Base-by-base conservation (phyloP, 2,329 filamentous ascomycete species). In the Colletotrichum nymphaeae region DNA sequence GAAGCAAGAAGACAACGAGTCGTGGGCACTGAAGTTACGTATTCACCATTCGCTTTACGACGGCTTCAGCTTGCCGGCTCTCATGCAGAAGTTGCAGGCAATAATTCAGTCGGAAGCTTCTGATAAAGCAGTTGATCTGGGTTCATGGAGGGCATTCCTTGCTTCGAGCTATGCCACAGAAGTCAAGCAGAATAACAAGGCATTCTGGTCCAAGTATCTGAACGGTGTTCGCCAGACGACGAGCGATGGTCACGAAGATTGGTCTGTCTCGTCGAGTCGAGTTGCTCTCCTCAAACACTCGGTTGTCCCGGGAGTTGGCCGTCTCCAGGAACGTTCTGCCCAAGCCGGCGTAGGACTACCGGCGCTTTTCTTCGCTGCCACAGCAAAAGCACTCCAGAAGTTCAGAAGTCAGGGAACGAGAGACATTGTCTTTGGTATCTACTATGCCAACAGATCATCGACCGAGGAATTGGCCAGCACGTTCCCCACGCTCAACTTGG, bases 31-130 rank as follows among this genome's bases (percentile, higher is more conserved):
- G 4, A 83, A 88, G 2, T 84, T 95, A 5, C 86, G 86, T 30
- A 92, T 98, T 5, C 95, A 98, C 75, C 95, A 98, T 80, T 93
- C 94, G 0, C 86, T 98, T 0, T 98, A 98, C 79, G 96, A 98
- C 80, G 95, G 92, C 6, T 87, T 97, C 73, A 97, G 94, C 77
- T 84, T 98, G 5, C 89, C 92, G 1, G 79, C 87, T 0, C 83
- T 97, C 6, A 84, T 95, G 26, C 79, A 87, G 2, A 53, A 68
- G 5, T 42, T 68, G 0, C 49, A 53, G 4, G 60, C 67, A 8
- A 42, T 4, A 1, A 19, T 71, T 2, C n/a, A 49, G 22, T 26
- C 35, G 1, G 16, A 66, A 22, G 2, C 8, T 4, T 19, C 55
- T 7, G 11, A 24, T 4, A 7, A 6, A n/a, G 6, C 11, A 6